Conservation (phyloP, 179 eudicot genomes). For the Spergularia azorica region DNA sequence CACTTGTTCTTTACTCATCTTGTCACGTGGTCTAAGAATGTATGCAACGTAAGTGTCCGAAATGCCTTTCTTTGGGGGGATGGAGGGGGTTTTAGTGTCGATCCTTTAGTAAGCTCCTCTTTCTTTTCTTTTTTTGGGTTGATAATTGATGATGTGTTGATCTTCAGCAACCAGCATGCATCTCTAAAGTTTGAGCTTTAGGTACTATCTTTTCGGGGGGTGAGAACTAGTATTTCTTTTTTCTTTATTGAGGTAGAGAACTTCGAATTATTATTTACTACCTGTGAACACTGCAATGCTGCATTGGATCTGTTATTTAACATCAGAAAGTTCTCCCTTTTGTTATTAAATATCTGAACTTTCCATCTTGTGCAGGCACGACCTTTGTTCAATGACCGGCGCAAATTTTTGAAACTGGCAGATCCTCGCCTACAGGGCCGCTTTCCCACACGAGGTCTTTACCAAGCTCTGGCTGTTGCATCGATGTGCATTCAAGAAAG, state of each 20-base stretch:
- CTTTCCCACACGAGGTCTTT: constrained; percentile 79
- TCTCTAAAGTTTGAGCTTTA: too few relatives aligned
- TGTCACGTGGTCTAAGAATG: neutral
- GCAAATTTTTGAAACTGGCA: constrained; percentile 61
- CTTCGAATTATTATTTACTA: neutral
- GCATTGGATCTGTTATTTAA: neutral
- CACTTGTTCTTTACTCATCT: constrained; percentile 3
- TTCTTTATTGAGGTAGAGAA: neutral
- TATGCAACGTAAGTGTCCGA: neutral
- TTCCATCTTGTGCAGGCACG: constrained; percentile 60
- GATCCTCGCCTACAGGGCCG: constrained; percentile 77
- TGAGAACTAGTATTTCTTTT: neutral
- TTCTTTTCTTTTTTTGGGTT: neutral
- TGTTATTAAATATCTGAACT: neutral
- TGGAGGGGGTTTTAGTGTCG: too few relatives aligned
- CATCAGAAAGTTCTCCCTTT: neutral
- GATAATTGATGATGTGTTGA: neutral
- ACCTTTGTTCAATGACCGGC: constrained; percentile 72
- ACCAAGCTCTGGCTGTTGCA: constrained; percentile 90
- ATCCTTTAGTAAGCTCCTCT: too few relatives aligned
- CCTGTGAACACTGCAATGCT: neutral
- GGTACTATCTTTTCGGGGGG: too few relatives aligned
- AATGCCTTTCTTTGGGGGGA: neutral
- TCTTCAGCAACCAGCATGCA: neutral
- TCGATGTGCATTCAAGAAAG: constrained; percentile 94